Evolutionary conservation across 169 alveolate genomes (phyloP), one percentile per base, ranked within the genome.

Genomic region (Theileria orientalis): DNA sequence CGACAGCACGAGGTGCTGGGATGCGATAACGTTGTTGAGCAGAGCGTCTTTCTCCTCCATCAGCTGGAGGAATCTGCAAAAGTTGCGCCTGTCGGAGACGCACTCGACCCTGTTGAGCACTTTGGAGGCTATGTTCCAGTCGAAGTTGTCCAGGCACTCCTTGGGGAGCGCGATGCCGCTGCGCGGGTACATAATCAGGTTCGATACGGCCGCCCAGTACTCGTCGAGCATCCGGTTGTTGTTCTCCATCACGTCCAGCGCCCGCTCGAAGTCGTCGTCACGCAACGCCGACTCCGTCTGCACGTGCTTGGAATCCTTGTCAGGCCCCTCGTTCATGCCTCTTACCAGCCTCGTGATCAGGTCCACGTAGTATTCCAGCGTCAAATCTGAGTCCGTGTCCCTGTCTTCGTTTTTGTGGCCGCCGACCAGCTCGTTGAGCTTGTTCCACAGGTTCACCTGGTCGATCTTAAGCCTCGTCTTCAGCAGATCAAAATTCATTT

Each of bases 1-100:
- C 46, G 67, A 25, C 40, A 78, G 44, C 6, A 32, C 19, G 63
- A 76, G 59, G 74, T 78, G 80, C 47, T 78, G 86, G 21, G 69
- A 74, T 9, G 82, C 74, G 44, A 78, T 30, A 21, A 78, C 67
- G 41, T 70, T 70, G 16, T 75, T 46, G 70, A 60, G 67, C 35
- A 78, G 61, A 6, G n/a, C 75, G 23, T 78, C 80, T 23, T 71
- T 69, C 6, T 51, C 63, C 44, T 78, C 80, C 40, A 78, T 14
- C 33, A 54, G 69, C 0, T 42, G 35, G 6, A 74, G 33, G 5
- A 70, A 69, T 1, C 60, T 67, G 37, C 57, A n/a, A 30, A 62
- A 8, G 7, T 5, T 16, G 35, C 54, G 61, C 11, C 14, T 2
- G 11, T 42, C 29, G 11, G 35, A n/a, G n/a, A n/a, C n/a, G n/a